phyloP scores from a whole-genome alignment of 768 basidiomycete species.

The Kwoniella shandongensis region DNA sequence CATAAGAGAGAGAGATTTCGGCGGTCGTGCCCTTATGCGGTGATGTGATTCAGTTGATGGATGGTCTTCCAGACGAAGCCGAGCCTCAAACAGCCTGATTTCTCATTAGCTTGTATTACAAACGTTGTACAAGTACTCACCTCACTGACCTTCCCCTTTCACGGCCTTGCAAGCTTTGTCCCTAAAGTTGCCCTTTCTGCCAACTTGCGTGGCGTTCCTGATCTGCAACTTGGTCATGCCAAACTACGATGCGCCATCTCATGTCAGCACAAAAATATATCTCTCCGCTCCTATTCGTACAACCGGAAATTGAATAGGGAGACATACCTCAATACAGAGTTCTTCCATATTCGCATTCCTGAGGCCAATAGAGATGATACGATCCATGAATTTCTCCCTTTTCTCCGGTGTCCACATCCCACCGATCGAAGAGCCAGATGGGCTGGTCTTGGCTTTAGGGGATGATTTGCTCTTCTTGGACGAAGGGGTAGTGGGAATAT shows the following conservation, averaged over 20 bases:
- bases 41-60: neutral
- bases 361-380: conserved; percentile 18
- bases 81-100: too few species aligned
- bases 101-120: too few species aligned
- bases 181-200: conserved; percentile 22
- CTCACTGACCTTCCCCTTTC: conserved; percentile 6
- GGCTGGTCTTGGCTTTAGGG: too few species aligned
- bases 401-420: conserved; percentile 21
- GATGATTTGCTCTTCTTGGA: conserved; percentile 6
- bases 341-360: conserved; percentile 19
- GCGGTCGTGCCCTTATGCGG: too few species aligned
- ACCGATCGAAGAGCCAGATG: too few species aligned
- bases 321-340: conserved; percentile 1
- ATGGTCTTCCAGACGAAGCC: too few species aligned
- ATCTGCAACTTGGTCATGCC: conserved; percentile 21
- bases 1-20: neutral
- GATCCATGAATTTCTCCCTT: conserved; percentile 18
- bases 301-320: too few species aligned
- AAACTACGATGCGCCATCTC: conserved; percentile 9
- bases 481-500: neutral
- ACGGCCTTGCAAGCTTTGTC: conserved; percentile 29
- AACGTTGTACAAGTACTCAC: too few species aligned
- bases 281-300: too few species aligned
- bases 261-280: neutral
- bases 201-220: conserved; percentile 16